Evolutionary conservation across 495 filamentous ascomycete species (phyloP).

Genomic region (Penicilliopsis zonata): DNA sequence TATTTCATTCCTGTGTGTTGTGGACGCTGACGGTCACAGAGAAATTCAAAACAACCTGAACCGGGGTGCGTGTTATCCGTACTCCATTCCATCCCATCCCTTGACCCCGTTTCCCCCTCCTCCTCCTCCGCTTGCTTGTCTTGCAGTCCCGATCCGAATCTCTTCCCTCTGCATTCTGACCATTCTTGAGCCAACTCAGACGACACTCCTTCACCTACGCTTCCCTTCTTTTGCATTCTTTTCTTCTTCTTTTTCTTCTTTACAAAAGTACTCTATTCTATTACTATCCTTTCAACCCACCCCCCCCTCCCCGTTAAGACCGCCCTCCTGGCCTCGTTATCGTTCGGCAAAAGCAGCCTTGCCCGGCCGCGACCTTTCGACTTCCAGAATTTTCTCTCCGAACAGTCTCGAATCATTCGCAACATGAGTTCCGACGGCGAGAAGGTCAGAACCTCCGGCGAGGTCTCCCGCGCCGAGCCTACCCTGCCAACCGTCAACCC

Average conservation of each 20-base stretch:
- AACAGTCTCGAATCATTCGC: slow-evolving; percentile 29
- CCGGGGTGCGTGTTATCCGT: too few relatives aligned
- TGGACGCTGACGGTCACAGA: too few relatives aligned
- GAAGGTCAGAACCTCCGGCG: slow-evolving; percentile 70
- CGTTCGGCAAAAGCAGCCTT: slow-evolving; percentile 34
- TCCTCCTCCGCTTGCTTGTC: slow-evolving; percentile 1
- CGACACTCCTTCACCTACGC: slow-evolving; percentile 18
- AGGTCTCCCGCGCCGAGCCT: slow-evolving; percentile 48
- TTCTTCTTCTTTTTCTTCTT: slow-evolving; percentile 5
- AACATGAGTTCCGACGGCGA: slow-evolving; percentile 59
- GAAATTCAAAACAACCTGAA: too few relatives aligned
- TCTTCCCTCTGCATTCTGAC: slow-evolving; percentile 13
- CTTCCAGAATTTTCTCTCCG: slow-evolving; percentile 35
- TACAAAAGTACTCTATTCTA: neutral
- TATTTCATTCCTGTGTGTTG: too few relatives aligned
- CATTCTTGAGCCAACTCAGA: slow-evolving; percentile 16
- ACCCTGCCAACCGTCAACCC: slow-evolving; percentile 73
- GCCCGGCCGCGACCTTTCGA: slow-evolving; percentile 39
- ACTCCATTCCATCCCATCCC: slow-evolving; percentile 4
- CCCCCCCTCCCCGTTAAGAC: slow-evolving; percentile 6
- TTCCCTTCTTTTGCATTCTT: slow-evolving; percentile 4
- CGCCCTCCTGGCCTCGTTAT: slow-evolving; percentile 34
- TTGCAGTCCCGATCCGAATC: slow-evolving; percentile 6
- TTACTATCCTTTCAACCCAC: slow-evolving; percentile 3
- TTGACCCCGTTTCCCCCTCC: neutral